Conservation (phyloP, 768 basidiomycete species). For the Clavaria fumosa region DNA sequence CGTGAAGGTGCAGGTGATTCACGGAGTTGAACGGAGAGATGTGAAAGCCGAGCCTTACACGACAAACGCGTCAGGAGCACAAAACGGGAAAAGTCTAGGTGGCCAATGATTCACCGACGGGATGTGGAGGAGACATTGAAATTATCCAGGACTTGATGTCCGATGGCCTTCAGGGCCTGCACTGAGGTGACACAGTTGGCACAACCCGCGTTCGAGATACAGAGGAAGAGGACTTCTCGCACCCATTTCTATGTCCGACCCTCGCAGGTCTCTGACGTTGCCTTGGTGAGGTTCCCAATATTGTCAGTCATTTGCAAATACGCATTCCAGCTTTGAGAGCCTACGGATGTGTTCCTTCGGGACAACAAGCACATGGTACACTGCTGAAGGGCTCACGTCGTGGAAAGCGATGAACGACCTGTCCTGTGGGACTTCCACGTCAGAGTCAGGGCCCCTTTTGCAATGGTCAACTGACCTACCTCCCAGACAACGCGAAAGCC, state of each 20-base stretch:
- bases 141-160: conserved; percentile 34
- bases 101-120: conserved; percentile 37
- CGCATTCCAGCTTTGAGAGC: conserved; percentile 10
- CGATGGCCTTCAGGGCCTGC: conserved; percentile 32
- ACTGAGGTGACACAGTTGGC: conserved; percentile 18
- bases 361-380: conserved; percentile 34
- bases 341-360: conserved; percentile 38
- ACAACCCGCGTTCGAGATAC: not conserved
- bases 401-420: conserved; percentile 33
- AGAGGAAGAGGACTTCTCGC: too few relatives aligned
- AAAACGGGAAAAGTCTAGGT: not conserved
- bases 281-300: conserved; percentile 21
- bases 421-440: conserved; percentile 21
- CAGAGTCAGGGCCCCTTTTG: not conserved
- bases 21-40: conserved; percentile 67
- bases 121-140: conserved; percentile 25
- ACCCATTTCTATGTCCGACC: conserved; percentile 36
- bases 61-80: conserved; percentile 8
- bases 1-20: conserved; percentile 61
- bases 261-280: conserved; percentile 35
- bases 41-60: conserved; percentile 59
- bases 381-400: conserved; percentile 33
- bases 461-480: conserved; percentile 17
- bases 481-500: conserved; percentile 37
- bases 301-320: not conserved